Conservation (phyloP, 179 eudicot species). For the Silene vulgaris region DNA sequence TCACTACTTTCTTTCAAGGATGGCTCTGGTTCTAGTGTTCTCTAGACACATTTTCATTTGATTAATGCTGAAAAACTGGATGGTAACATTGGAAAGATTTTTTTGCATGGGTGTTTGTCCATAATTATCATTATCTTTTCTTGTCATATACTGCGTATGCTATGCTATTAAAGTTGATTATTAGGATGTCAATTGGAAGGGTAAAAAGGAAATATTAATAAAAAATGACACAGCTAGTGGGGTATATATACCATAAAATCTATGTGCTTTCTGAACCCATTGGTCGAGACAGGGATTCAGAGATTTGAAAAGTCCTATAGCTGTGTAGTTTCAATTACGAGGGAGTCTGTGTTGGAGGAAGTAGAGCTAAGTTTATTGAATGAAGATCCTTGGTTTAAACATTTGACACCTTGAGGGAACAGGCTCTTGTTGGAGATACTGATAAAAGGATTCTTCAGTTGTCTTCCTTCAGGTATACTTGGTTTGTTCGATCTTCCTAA, state of each 20-base stretch:
- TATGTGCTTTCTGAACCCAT: background rate
- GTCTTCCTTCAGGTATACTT: background rate
- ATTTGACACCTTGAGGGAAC: background rate
- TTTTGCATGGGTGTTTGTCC: background rate
- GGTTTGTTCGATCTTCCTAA: background rate
- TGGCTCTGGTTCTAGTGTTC: background rate
- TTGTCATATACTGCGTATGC: background rate
- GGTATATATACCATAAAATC: background rate
- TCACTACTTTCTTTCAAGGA: slow-evolving; percentile 5
- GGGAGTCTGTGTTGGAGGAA: background rate
- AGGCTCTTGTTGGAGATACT: background rate
- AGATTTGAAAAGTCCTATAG: background rate
- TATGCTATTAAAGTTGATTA: background rate
- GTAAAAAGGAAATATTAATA: background rate
- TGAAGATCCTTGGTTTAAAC: background rate
- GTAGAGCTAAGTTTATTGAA: background rate
- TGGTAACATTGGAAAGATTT: background rate
- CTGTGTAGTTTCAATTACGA: background rate
- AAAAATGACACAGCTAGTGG: background rate
- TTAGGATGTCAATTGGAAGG: slow-evolving; percentile 1
- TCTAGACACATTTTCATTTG: background rate
- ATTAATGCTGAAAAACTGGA: background rate
- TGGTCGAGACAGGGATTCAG: background rate
- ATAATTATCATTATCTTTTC: background rate
- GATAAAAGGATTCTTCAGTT: slow-evolving; percentile 1